phyloP scores from a whole-genome alignment of 2,329 filamentous ascomycete species.

The Dissoconium aciculare region DNA sequence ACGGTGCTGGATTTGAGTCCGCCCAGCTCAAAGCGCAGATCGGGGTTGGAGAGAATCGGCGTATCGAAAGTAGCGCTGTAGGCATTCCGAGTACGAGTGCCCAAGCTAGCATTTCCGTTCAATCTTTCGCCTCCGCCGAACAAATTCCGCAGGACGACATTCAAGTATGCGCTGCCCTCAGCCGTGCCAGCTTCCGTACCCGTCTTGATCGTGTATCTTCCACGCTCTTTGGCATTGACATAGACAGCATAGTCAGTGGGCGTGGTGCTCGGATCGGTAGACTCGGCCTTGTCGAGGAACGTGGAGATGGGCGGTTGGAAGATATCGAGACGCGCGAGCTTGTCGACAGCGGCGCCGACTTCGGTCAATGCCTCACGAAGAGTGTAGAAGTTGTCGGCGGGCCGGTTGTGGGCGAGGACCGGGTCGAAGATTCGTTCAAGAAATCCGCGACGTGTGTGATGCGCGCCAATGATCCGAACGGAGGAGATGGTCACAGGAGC shows the following conservation, averaged over 20 bases:
- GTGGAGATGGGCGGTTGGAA: constrained; percentile 72
- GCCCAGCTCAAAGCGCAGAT: constrained; percentile 64
- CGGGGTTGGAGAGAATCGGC: constrained; percentile 70
- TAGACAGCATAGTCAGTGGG: constrained; percentile 70
- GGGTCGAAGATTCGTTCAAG: constrained; percentile 69
- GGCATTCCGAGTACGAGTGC: constrained; percentile 78
- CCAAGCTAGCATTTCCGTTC: constrained; percentile 71
- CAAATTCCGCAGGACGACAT: constrained; percentile 75
- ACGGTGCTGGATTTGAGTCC: constrained; percentile 66
- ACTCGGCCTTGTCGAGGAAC: constrained; percentile 62
- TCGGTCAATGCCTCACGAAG: constrained; percentile 64
- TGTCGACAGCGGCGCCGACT: constrained; percentile 54
- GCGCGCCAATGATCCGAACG: constrained; percentile 67
- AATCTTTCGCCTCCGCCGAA: constrained; percentile 88
- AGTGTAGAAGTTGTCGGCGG: constrained; percentile 43
- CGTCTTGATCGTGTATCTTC: constrained; percentile 75
- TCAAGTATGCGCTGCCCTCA: constrained; percentile 85
- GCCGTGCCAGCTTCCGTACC: constrained; percentile 89
- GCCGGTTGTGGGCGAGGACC: constrained; percentile 49
- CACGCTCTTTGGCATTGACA: constrained; percentile 63
- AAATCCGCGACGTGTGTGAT: constrained; percentile 70
- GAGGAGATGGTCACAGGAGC: constrained; percentile 79
- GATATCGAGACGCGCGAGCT: constrained; percentile 70
- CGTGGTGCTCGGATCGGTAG: constrained; percentile 51
- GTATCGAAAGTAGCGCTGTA: constrained; percentile 78